phyloP scores from a whole-genome alignment of 371 early-diverging fungal genomes.

The Chytridium lagenaria region DNA sequence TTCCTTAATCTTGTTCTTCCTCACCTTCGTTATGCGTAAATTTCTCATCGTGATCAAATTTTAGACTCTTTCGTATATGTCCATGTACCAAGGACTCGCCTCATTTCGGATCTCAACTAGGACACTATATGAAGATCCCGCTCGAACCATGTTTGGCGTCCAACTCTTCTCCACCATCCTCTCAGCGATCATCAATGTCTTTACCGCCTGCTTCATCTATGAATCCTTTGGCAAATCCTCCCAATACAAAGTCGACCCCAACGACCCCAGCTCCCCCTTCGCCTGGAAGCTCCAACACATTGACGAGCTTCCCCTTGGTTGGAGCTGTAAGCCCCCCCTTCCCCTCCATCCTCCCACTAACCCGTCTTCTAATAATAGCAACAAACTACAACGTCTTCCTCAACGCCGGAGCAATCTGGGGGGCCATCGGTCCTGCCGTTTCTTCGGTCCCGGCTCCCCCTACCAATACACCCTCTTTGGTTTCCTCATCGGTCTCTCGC shows the following conservation, averaged over 20 bases:
- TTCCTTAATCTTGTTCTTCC: no score
- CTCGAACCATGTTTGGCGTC: slow-evolving; percentile 48
- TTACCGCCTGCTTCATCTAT: slow-evolving; percentile 6
- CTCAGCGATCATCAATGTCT: slow-evolving; percentile 14
- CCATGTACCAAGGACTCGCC: slow-evolving; percentile 40
- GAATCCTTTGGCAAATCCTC: background rate
- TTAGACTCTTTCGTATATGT: slow-evolving; percentile 33
- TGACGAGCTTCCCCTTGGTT: background rate
- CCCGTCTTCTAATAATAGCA: background rate
- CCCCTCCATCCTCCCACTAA: background rate
- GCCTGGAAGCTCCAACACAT: background rate
- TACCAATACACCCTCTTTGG: slow-evolving; percentile 37
- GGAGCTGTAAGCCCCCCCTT: background rate
- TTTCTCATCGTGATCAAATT: no score
- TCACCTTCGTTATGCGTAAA: no score
- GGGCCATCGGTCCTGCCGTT: slow-evolving; percentile 62
- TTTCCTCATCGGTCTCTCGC: slow-evolving; percentile 45
- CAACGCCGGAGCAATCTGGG: slow-evolving; percentile 66
- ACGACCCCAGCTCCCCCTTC: slow-evolving; percentile 5
- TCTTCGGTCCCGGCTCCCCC: slow-evolving; percentile 46
- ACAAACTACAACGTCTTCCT: slow-evolving; percentile 48
- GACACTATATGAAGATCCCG: slow-evolving; percentile 63
- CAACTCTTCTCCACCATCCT: slow-evolving; percentile 35
- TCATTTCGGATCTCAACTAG: slow-evolving; percentile 56
- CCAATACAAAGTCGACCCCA: background rate